Evolutionary conservation across 2,329 filamentous ascomycete genomes (phyloP).

Genomic region (Aspergillus pseudonomiae): DNA sequence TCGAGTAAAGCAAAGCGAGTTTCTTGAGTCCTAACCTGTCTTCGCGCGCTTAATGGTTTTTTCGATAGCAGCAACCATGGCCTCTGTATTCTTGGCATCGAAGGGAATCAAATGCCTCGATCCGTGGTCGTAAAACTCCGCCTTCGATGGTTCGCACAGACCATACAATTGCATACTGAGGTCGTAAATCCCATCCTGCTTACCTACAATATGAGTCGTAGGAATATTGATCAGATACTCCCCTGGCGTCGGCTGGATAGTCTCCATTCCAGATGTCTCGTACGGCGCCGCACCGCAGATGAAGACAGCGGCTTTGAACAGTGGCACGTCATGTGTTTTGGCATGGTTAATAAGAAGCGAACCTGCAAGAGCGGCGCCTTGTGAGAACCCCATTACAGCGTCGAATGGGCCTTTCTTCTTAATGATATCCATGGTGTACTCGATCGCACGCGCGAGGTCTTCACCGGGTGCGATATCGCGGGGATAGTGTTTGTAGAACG

Average conservation of each 20-base stretch:
- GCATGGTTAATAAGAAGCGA: conserved; percentile 29
- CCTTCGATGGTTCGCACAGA: conserved; percentile 37
- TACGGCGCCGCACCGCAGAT: conserved; percentile 33
- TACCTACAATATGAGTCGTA: conserved; percentile 44
- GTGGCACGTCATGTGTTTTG: conserved; percentile 24
- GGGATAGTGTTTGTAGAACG: conserved; percentile 37
- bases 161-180: conserved; percentile 33
- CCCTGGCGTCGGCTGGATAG: conserved; percentile 13
- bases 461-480: conserved; percentile 27
- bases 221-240: conserved; percentile 36
- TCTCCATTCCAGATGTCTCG: conserved; percentile 26
- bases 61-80: conserved; percentile 31
- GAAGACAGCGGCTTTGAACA: conserved; percentile 36
- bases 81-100: conserved; percentile 32
- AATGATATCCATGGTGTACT: conserved; percentile 27
- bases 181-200: conserved; percentile 36
- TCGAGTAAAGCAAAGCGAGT: not conserved
- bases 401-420: conserved; percentile 34
- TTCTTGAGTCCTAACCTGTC: conserved; percentile 3
- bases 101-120: conserved; percentile 38
- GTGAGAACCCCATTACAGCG: conserved; percentile 36
- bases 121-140: conserved; percentile 41
- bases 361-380: conserved; percentile 34
- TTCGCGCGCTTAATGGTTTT: conserved; percentile 28
- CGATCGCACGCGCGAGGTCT: conserved; percentile 28